Percentiles rank a stretch among this genome's conserved stretches.
These are phyloP conservation scores for Solioccasus polychromus DNA, from an alignment of 768 basidiomycete species.

Conservation along the genomic window DNA sequence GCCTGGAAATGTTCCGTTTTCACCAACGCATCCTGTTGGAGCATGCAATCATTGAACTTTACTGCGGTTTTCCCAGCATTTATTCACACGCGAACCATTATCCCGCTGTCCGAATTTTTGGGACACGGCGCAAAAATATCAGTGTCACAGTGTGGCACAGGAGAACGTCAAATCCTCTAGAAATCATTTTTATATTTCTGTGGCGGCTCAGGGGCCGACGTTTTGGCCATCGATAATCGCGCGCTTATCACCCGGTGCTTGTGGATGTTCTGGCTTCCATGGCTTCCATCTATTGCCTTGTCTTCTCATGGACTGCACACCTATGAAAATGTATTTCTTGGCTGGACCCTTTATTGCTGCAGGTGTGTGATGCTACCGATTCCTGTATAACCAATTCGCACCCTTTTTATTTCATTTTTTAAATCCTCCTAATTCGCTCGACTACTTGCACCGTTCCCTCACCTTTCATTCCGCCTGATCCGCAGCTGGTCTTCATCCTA, in stretches of 20 bases:
- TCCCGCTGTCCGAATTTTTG: constrained; percentile 11
- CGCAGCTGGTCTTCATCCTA: constrained; percentile 1
- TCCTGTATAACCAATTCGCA: constrained; percentile 1
- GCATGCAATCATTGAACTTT: constrained; percentile 18
- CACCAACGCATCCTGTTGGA: constrained; percentile 2
- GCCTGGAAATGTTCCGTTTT: constrained; percentile 2
- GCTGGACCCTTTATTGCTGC: neutral
- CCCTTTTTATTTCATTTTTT: neutral
- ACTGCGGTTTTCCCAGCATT: constrained; percentile 7
- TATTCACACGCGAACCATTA: constrained; percentile 17
- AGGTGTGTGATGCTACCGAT: constrained; percentile 14
- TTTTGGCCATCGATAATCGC: constrained; percentile 23
- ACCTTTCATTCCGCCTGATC: constrained; percentile 4
- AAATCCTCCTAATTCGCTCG: neutral
- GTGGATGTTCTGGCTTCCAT: constrained; percentile 2
- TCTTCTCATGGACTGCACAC: neutral
- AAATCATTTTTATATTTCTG: constrained; percentile 26
- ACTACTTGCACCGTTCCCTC: neutral
- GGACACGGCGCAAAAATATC: constrained; percentile 15
- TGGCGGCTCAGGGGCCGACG: constrained; percentile 24
- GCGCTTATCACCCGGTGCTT: constrained; percentile 19
- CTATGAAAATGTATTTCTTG: neutral
- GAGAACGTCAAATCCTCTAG: constrained; percentile 22
- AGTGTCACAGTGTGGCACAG: constrained; percentile 16
- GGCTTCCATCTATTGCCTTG: neutral